Evolutionary conservation across 169 alveolate species (phyloP).

Genomic region (Neospora caninum): DNA sequence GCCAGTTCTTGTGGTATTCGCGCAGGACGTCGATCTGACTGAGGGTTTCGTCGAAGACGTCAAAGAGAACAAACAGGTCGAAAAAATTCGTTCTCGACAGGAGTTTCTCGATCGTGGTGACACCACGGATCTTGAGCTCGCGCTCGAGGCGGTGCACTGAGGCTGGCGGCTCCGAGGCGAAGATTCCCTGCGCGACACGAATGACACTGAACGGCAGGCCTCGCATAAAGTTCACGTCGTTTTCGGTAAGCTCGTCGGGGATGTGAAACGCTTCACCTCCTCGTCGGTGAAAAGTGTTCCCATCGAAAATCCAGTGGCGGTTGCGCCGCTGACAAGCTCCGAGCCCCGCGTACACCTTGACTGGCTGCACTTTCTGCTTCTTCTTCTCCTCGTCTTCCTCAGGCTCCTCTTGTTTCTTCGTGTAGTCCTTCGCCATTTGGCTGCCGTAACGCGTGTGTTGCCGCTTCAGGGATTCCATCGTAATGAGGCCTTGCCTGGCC

Average conservation of each 20-base stretch:
- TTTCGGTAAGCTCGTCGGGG: slow-evolving; percentile 49
- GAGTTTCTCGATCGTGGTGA: slow-evolving; percentile 11
- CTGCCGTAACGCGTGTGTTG: slow-evolving; percentile 21
- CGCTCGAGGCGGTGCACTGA: slow-evolving; percentile 30
- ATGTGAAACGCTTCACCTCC: neutral
- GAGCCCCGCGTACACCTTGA: slow-evolving; percentile 34
- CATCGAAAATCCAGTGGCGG: slow-evolving; percentile 59
- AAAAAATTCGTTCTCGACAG: slow-evolving; percentile 42
- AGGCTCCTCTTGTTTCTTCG: slow-evolving; percentile 45
- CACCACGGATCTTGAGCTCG: slow-evolving; percentile 37
- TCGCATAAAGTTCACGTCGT: slow-evolving; percentile 44
- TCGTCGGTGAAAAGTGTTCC: slow-evolving; percentile 51
- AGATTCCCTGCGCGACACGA: slow-evolving; percentile 46
- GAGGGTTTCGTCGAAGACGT: slow-evolving; percentile 40
- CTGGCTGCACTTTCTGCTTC: slow-evolving; percentile 4
- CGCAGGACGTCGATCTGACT: slow-evolving; percentile 42
- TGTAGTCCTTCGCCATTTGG: slow-evolving; percentile 7
- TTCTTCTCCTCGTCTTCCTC: slow-evolving; percentile 38
- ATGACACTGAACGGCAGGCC: slow-evolving; percentile 48
- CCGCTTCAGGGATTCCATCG: slow-evolving; percentile 33
- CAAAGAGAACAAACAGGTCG: slow-evolving; percentile 36
- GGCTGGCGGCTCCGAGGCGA: neutral
- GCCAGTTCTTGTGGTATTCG: slow-evolving; percentile 53
- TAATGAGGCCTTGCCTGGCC: slow-evolving; percentile 32
- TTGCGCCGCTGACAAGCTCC: slow-evolving; percentile 28